Conservation (phyloP, 78 protist genomes). For the Emiliania huxleyi region DNA sequence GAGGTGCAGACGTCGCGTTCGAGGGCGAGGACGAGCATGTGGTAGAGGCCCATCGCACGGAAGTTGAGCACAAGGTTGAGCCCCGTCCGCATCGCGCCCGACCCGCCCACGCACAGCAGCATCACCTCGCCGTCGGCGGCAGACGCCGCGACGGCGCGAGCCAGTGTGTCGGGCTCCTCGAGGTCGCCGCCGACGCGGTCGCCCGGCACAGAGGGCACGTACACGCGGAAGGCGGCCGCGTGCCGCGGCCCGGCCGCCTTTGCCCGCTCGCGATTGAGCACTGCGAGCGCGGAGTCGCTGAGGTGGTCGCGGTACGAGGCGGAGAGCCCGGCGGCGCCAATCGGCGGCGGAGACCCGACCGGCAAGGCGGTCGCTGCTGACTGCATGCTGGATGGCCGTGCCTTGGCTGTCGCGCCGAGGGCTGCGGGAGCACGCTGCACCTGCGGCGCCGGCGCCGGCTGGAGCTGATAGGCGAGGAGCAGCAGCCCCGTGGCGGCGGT, state of each 20-base stretch:
- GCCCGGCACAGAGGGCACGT: not conserved
- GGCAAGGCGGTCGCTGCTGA: not conserved
- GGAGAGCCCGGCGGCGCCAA: not conserved
- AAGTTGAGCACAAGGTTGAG: not conserved
- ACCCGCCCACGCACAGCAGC: constrained; percentile 8
- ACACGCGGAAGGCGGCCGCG: not conserved
- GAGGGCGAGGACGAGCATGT: not conserved
- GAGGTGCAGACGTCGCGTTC: not conserved
- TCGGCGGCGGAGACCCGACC: not conserved
- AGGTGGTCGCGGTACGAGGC: not conserved
- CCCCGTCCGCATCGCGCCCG: not conserved
- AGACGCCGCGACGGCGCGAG: not conserved
- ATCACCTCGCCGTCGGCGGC: not conserved
- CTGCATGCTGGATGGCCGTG: not conserved
- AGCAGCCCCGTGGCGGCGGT: not conserved
- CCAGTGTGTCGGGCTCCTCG: not conserved
- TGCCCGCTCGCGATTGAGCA: not conserved
- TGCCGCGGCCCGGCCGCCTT: not conserved
- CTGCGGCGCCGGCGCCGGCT: not conserved
- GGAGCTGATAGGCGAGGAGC: not conserved
- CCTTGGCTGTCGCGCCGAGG: not conserved
- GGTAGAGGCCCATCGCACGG: constrained; percentile 15
- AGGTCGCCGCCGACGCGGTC: not conserved
- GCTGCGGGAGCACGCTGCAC: not conserved
- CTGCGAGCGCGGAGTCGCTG: not conserved